Evolutionary conservation across 2,329 filamentous ascomycete genomes (phyloP).

Genomic region (Colletotrichum filicis): DNA sequence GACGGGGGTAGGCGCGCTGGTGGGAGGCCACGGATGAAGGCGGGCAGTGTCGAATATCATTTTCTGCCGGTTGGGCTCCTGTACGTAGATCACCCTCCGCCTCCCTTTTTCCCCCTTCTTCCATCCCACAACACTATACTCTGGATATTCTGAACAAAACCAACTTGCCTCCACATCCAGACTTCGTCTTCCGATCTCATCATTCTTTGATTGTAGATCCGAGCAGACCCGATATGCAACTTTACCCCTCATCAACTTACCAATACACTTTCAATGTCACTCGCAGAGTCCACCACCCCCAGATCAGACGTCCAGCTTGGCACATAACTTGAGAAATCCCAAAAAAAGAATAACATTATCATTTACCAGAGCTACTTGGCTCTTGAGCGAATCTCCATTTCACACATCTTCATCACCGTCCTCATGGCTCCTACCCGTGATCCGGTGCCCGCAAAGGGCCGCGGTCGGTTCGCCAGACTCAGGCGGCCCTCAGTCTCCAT

Average conservation of each 20-base stretch:
- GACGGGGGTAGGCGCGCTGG: constrained; percentile 30
- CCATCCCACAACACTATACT: constrained; percentile 25
- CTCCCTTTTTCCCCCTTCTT: constrained; percentile 18
- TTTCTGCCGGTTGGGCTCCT: constrained; percentile 34
- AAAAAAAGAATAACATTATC: constrained; percentile 5
- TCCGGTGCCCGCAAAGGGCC: constrained; percentile 23
- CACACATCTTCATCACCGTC: background rate
- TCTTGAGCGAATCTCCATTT: constrained; percentile 4
- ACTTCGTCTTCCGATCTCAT: constrained; percentile 24
- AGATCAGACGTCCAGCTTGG: constrained; percentile 35
- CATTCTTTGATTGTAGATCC: constrained; percentile 33
- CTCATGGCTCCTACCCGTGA: constrained; percentile 33
- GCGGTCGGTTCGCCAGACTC: constrained; percentile 23
- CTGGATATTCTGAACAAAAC: constrained; percentile 34
- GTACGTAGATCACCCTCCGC: constrained; percentile 10
- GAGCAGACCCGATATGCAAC: constrained; percentile 33
- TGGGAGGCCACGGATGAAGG: constrained; percentile 29
- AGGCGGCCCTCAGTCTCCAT: constrained; percentile 32
- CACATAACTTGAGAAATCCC: constrained; percentile 33
- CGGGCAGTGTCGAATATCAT: constrained; percentile 32
- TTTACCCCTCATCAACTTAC: constrained; percentile 32
- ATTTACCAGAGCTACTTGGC: background rate
- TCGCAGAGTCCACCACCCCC: constrained; percentile 30
- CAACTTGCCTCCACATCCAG: constrained; percentile 25
- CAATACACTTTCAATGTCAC: constrained; percentile 34